Conservation (phyloP, 2,329 filamentous ascomycete genomes). For the Trichoderma sp. region DNA sequence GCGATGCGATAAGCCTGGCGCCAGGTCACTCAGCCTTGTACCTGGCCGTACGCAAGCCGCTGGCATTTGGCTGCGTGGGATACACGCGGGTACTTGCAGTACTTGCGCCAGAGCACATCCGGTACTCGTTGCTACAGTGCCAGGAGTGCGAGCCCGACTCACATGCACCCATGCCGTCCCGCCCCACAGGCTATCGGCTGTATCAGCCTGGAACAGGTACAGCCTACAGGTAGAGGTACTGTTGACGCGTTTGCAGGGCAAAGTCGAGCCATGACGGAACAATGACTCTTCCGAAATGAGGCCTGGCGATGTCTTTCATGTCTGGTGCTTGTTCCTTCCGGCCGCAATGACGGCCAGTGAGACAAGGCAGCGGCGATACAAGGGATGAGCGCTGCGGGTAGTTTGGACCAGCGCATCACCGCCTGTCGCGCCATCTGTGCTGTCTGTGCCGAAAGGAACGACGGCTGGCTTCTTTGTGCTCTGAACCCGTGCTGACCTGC, state of each 20-base stretch:
- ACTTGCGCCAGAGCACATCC: neutral
- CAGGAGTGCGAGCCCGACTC: constrained; percentile 5
- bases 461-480: neutral
- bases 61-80: neutral
- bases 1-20: constrained; percentile 38
- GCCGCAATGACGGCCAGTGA: neutral
- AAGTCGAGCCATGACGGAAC: constrained; percentile 1
- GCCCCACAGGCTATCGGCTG: neutral
- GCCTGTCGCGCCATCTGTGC: neutral
- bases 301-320: neutral
- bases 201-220: neutral
- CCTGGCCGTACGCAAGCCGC: neutral
- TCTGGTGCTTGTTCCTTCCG: neutral
- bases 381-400: neutral
- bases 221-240: neutral
- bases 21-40: constrained; percentile 16
- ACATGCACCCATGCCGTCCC: neutral
- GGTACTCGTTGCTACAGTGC: constrained; percentile 11
- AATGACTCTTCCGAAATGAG: constrained; percentile 19
- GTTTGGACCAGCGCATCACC: constrained; percentile 19
- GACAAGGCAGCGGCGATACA: neutral
- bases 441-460: neutral
- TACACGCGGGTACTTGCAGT: constrained; percentile 6
- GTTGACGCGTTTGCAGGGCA: neutral
- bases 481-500: neutral